Base-by-base conservation (phyloP, 805 yeast genomes). In the Henningerozyma blattae region DNA sequence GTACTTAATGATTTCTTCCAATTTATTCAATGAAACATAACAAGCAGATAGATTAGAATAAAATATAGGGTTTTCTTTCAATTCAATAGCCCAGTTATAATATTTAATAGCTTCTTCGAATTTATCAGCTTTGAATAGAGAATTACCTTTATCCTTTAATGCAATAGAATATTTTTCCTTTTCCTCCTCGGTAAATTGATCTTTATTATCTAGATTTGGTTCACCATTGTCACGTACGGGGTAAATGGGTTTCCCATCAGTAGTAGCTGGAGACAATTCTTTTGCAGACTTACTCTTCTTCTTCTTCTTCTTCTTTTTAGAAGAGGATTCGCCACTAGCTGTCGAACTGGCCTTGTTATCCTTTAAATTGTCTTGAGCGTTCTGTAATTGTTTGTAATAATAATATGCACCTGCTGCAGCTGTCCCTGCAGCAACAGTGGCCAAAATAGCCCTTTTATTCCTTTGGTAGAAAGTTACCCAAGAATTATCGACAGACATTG, bases 11-110 rank as follows among this genome's bases (percentile, higher is more conserved):
- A 87, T 95, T 55, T 85, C 78, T 47, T 83, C 85, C 54, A 74
- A 76, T 41, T 86, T 73, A 43, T 76, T 72, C 45, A 83, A 65
- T 7, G 93, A 84, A 33, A 87, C 81, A 62, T 82, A 82, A 61
- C 95, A 89, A 14, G 98, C 98, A 19, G 97, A 86, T 61, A 96
- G 77, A 67, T 91, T 91, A 41, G 96, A 85, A 64, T 78, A 89
- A 63, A 72, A 91, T 24, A 87, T 81, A 4, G 96, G 86, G 59
- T 91, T 96, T 45, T 68, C 60, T 54, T 79, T 78, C 52, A 84
- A 67, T 35, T 66, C 54, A 45, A 91, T 65, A 9, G 98, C 97
- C 37, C 71, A 73, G 28, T 83, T 58, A 65, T 91, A 91, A 58
- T 68, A 78, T 30, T 70, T 73, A 48, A 86, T 72, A 29, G 97